A percentile compares a stretch with the other conserved stretches of the same genome.
Evolutionary conservation across 1,284 basidiomycete genomes (phyloP).

Genomic region (Rhodotorula sp.): DNA sequence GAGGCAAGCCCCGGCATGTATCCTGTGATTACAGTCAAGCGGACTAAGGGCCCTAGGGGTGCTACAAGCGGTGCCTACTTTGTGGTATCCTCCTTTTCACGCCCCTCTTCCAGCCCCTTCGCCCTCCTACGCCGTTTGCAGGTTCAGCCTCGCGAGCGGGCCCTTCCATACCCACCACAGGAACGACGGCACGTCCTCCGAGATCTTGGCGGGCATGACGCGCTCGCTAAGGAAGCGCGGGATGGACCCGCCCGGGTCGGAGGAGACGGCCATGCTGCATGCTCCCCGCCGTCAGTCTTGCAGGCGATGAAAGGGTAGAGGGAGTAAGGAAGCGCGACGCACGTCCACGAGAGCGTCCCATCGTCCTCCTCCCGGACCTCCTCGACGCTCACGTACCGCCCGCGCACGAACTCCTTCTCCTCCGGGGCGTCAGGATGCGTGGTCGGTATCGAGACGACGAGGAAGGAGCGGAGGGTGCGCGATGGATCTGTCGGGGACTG

Average conservation of each 20-base stretch:
- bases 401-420: conserved; percentile 13
- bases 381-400: conserved; percentile 34
- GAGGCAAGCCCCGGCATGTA: no score
- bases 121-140: background rate
- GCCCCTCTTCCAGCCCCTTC: background rate
- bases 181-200: conserved; percentile 38
- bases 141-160: no score
- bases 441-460: conserved; percentile 35
- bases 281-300: no score
- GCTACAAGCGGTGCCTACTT: no score
- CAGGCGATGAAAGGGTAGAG: background rate
- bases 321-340: background rate
- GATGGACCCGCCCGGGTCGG: conserved; percentile 31
- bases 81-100: no score
- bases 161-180: conserved; percentile 22
- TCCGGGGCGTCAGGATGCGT: conserved; percentile 4
- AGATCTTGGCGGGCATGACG: conserved; percentile 35
- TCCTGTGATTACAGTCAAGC: no score
- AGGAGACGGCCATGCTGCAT: conserved; percentile 31
- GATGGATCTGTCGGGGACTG: background rate
- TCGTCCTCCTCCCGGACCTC: conserved; percentile 19
- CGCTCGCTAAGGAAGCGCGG: conserved; percentile 30
- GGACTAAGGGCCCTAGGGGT: no score
- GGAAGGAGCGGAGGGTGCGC: conserved; percentile 13
- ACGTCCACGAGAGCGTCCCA: conserved; percentile 29